These are phyloP conservation scores for Luzula sylvatica DNA, from an alignment of 176 grass and related monocot species.

Conservation along the genomic window DNA sequence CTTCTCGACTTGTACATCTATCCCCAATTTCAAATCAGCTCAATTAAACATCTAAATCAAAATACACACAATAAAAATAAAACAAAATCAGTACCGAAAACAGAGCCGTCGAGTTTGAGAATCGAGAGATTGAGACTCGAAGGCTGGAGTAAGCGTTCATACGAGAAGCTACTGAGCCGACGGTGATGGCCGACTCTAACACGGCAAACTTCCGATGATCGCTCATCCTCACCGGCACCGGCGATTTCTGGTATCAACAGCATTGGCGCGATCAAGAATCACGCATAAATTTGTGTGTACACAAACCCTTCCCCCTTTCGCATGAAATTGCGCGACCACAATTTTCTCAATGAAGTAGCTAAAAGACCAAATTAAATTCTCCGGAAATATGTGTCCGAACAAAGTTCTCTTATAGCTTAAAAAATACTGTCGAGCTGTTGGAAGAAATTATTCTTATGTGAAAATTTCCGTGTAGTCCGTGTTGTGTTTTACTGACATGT, in stretches of 20 bases:
- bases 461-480: too few species aligned
- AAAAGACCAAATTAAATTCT: too few species aligned
- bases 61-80: not conserved
- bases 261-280: conserved; percentile 3
- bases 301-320: not conserved
- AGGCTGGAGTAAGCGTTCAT: conserved; percentile 44
- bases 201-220: conserved; percentile 14
- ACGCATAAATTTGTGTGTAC: not conserved
- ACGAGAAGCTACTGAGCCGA: conserved; percentile 47
- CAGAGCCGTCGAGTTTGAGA: conserved; percentile 71
- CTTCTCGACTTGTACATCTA: conserved; percentile 48
- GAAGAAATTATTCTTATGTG: too few species aligned
- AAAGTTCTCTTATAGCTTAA: too few species aligned
- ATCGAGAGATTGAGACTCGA: conserved; percentile 49
- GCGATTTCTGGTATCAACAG: conserved; percentile 8
- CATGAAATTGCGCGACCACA: too few species aligned
- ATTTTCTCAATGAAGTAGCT: too few species aligned
- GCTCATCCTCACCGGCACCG: conserved; percentile 24
- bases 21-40: not conserved
- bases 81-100: conserved; percentile 36
- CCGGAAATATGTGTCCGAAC: too few species aligned
- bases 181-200: conserved; percentile 7
- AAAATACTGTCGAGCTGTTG: too few species aligned
- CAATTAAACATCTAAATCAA: not conserved
- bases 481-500: too few species aligned